Conservation (phyloP, 1,284 basidiomycete genomes). For the Heliocybe sulcata region DNA sequence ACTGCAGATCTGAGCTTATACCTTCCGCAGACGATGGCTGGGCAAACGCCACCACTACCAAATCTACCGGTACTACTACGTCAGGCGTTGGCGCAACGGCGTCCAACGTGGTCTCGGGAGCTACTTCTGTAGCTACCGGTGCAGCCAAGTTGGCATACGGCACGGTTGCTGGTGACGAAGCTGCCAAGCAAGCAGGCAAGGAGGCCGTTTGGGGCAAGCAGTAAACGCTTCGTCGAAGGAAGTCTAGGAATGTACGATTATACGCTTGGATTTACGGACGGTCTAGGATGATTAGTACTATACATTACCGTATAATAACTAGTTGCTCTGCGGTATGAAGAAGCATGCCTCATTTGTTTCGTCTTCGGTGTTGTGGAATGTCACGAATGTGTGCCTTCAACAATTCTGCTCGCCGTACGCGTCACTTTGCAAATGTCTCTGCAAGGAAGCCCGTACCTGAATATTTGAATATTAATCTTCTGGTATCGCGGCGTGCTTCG, state of each 20-base stretch:
- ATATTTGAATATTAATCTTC: not conserved
- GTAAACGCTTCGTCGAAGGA: not conserved
- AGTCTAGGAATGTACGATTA: not conserved
- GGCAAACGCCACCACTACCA: constrained; percentile 24
- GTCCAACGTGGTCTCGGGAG: constrained; percentile 12
- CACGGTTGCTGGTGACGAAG: constrained; percentile 28
- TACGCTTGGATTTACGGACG: not conserved
- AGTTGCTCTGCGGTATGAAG: no score
- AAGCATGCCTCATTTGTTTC: no score
- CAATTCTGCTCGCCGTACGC: not conserved
- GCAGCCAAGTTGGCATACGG: constrained; percentile 32
- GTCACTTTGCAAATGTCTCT: no score
- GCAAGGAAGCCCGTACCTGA: no score
- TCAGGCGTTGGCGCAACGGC: constrained; percentile 12
- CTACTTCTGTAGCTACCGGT: constrained; percentile 24
- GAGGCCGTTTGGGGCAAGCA: constrained; percentile 24
- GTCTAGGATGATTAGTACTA: no score
- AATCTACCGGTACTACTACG: constrained; percentile 6
- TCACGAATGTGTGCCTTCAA: not conserved
- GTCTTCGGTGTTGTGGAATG: no score
- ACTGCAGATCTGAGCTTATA: not conserved
- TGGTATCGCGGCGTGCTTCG: no score
- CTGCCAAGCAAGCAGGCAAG: constrained; percentile 24
- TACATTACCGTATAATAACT: no score
- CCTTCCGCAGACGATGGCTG: constrained; percentile 30